phyloP scores from a whole-genome alignment of 2,329 filamentous ascomycete species.

The Cladosporium austrohemisphaericum region DNA sequence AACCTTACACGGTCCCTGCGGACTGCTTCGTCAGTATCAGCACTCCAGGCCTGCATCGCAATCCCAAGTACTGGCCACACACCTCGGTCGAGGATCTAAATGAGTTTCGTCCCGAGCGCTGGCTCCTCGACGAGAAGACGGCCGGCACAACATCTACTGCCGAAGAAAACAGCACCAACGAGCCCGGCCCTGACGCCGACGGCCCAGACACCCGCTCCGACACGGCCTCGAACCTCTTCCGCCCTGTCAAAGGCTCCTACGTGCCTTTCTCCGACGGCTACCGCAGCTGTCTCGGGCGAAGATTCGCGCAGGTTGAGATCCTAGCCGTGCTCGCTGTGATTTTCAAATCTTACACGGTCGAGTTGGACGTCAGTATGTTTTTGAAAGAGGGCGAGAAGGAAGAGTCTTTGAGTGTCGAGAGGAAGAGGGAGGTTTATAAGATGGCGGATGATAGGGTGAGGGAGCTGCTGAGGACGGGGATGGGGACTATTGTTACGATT shows the following conservation, averaged over 20 bases:
- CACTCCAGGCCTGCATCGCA: constrained; percentile 58
- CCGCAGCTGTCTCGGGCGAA: constrained; percentile 53
- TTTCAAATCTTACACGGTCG: constrained; percentile 59
- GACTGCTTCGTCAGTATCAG: constrained; percentile 55
- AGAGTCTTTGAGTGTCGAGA: constrained; percentile 40
- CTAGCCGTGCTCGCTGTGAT: constrained; percentile 51
- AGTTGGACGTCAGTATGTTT: constrained; percentile 60
- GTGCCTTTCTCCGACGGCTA: constrained; percentile 55
- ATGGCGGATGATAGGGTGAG: constrained; percentile 57
- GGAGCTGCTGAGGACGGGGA: constrained; percentile 50
- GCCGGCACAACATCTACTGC: constrained; percentile 22
- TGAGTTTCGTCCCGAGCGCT: constrained; percentile 69
- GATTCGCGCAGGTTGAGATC: constrained; percentile 57
- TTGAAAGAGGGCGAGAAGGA: constrained; percentile 41
- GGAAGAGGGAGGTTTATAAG: constrained; percentile 56
- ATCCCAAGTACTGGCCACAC: constrained; percentile 69
- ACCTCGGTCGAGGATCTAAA: constrained; percentile 54
- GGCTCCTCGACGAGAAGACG: constrained; percentile 49
- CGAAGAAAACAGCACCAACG: constrained; percentile 35
- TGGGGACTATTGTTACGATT: constrained; percentile 65
- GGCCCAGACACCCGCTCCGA: constrained; percentile 56
- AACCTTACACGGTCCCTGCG: constrained; percentile 56
- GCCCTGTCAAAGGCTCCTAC: constrained; percentile 51
- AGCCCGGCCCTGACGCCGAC: constrained; percentile 42
- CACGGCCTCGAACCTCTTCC: constrained; percentile 60